These are phyloP conservation scores for Epipyxis sp. DNA, from an alignment of 108 stramenopile genomes.

Conservation along the genomic window DNA sequence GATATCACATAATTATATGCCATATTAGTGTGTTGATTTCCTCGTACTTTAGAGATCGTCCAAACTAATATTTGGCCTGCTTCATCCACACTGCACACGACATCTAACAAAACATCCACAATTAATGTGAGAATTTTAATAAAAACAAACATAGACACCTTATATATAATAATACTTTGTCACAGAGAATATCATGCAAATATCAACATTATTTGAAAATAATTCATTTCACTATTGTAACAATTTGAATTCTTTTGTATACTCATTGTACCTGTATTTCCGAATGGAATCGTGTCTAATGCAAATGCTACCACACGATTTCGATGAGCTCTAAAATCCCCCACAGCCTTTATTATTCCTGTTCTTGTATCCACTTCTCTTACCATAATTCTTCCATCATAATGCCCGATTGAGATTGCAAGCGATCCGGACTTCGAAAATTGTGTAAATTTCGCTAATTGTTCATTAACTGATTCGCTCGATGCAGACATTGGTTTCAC, in stretches of 20 bases:
- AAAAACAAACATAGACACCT: no score
- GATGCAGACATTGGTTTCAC: neutral
- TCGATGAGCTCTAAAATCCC: slow-evolving; percentile 17
- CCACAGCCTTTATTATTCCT: neutral
- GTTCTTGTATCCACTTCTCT: slow-evolving; percentile 7
- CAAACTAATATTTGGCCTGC: slow-evolving; percentile 1
- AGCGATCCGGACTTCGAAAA: neutral
- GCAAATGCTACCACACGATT: neutral
- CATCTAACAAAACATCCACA: no score
- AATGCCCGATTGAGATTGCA: neutral
- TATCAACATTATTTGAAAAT: no score
- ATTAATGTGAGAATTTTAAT: no score
- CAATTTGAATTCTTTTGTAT: no score
- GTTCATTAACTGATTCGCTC: neutral
- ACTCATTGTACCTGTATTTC: no score
- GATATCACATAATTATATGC: neutral
- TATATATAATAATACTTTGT: no score
- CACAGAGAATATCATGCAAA: no score
- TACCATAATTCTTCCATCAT: slow-evolving; percentile 2
- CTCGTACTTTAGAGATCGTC: slow-evolving; percentile 13
- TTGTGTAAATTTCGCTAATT: neutral
- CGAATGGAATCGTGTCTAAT: neutral
- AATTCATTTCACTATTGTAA: no score
- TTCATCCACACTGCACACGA: slow-evolving; percentile 8
- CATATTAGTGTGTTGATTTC: neutral